Conservation (phyloP, 148 eudicot species). For the Fagopyrum homotropicum region DNA sequence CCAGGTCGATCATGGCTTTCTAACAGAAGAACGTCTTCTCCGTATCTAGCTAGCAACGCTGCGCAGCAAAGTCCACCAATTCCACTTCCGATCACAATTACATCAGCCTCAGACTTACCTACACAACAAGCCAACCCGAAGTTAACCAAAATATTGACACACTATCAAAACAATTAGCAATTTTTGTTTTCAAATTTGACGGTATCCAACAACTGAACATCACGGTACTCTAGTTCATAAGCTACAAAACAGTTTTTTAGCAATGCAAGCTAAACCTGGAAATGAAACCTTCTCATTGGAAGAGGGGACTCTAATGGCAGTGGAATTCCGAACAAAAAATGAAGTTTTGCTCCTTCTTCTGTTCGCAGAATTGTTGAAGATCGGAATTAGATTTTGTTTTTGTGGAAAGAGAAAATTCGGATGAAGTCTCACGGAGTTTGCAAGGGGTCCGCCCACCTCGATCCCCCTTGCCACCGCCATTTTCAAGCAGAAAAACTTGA, state of each 20-base stretch:
- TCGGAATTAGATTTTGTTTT: background rate
- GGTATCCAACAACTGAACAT: background rate
- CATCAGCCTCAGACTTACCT: constrained; percentile 93
- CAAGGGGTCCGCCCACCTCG: background rate
- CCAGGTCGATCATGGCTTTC: constrained; percentile 94
- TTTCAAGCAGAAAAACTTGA: background rate
- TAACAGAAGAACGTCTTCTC: constrained; percentile 71
- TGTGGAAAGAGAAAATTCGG: constrained; percentile 1
- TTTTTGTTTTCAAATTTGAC: background rate
- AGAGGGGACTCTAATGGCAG: constrained; percentile 8
- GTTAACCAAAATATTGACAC: background rate
- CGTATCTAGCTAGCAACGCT: constrained; percentile 81
- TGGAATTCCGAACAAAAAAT: constrained; percentile 2
- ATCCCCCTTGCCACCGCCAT: constrained; percentile 7
- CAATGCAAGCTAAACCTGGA: background rate
- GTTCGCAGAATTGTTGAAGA: background rate
- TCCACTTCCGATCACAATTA: constrained; percentile 89
- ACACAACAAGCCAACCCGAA: constrained; percentile 20
- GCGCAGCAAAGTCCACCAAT: constrained; percentile 91
- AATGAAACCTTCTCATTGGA: constrained; percentile 3
- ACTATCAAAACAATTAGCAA: background rate
- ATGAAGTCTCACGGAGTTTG: background rate
- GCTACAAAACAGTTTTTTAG: background rate
- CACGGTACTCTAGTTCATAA: background rate
- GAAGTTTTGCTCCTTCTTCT: constrained; percentile 1